Evolutionary conservation across 176 grass and related monocot species (phyloP), one percentile per base, ranked within the genome.

Genomic region (Phyllostachys edulis): DNA sequence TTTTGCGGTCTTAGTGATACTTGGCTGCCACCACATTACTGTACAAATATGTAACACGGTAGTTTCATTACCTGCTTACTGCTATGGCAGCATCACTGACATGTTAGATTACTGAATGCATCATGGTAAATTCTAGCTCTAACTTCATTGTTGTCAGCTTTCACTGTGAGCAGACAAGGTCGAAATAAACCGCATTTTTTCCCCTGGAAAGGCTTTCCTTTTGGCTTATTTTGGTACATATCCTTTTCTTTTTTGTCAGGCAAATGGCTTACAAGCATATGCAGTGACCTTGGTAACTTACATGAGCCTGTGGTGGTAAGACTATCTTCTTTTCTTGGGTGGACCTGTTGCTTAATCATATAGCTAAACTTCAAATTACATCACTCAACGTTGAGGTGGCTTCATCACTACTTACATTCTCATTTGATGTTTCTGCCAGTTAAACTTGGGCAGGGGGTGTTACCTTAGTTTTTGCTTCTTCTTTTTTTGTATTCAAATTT

Each of bases 181-280:
- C 9, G 8, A 59, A 59, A 59, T 9, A 21, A 56, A n/a, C 54
- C 7, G 3, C 54, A 56, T 56, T 21, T 55, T 21, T 8, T 0
- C 18, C 55, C 20, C 55, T 23, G 21, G 55, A 59, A 59, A 59
- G 56, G n/a, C 9, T 63, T 7, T 21, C 3, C 47, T 59, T 67
- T 20, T 27, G 5, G 11, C 29, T 45, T 59, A 70, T 62, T 80
- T 57, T 69, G 7, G 61, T 79, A 49, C 47, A 49, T 47, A 4
- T 21, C 14, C 7, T 44, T 56, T 27, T 44, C 34, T 13, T 72
- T 69, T 67, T 37, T 87, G 59, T 56, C 84, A 98, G 96, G 96
- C 93, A 76, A 99, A 99, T 92, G 96, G 96, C 16, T 89, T 99
- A 39, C 93, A 90, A 91, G 93, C 97, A 85, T 99, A 96, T 91